These are phyloP conservation scores for Crithidia bombi DNA, from an alignment of 208 protist species.

Conservation along the genomic window DNA sequence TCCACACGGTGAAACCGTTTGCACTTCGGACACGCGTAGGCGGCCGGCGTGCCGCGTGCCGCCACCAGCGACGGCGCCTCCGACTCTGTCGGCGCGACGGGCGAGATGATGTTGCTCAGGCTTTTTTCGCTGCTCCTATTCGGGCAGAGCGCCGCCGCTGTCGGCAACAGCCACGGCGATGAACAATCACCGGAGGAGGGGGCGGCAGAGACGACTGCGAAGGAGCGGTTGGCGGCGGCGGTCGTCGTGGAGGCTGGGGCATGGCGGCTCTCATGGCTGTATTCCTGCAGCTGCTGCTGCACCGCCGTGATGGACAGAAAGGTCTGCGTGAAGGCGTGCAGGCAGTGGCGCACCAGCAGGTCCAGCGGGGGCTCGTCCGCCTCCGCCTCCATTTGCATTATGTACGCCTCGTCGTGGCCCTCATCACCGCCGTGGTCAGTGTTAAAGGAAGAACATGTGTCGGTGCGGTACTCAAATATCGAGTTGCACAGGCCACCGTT, in stretches of 20 bases:
- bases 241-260: constrained; percentile 2
- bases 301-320: constrained; percentile 49
- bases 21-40: constrained; percentile 29
- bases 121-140: neutral
- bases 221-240: neutral
- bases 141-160: too few relatives aligned
- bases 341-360: constrained; percentile 31
- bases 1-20: constrained; percentile 41
- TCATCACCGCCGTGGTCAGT: constrained; percentile 8
- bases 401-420: constrained; percentile 4
- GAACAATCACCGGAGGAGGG: neutral
- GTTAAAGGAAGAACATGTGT: constrained; percentile 15
- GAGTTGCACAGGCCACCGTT: constrained; percentile 3
- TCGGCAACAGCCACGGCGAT: neutral
- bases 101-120: neutral
- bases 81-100: constrained; percentile 3
- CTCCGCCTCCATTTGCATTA: constrained; percentile 11
- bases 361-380: constrained; percentile 21
- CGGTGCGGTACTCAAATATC: constrained; percentile 1
- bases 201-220: neutral
- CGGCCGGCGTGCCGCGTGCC: constrained; percentile 10
- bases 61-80: constrained; percentile 12
- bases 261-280: constrained; percentile 35
- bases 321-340: constrained; percentile 45
- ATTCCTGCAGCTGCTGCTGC: constrained; percentile 48